A percentile compares a stretch with the other conserved stretches of the same genome.
phyloP scores from a whole-genome alignment of 2,329 filamentous ascomycete genomes.

The Colletotrichum caudatum region DNA sequence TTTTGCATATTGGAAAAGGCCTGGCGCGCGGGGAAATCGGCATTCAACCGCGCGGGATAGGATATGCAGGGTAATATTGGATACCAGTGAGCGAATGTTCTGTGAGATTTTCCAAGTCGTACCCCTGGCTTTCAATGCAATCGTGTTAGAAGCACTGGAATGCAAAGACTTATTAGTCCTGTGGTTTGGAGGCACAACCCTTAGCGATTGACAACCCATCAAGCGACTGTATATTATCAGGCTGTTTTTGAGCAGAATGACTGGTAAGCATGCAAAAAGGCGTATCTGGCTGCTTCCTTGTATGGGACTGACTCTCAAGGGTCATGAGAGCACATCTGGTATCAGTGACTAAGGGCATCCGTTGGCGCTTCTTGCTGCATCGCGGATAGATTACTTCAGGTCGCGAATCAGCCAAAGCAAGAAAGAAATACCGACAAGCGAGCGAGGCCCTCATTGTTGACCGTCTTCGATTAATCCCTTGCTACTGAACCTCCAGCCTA shows the following conservation, averaged over 20 bases:
- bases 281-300: background rate
- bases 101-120: background rate
- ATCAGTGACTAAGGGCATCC: background rate
- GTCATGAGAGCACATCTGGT: background rate
- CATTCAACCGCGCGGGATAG: background rate
- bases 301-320: background rate
- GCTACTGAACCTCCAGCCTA: background rate
- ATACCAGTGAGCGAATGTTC: conserved; percentile 2
- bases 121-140: background rate
- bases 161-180: background rate
- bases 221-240: background rate
- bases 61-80: no score
- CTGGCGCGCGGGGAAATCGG: background rate
- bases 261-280: accelerated
- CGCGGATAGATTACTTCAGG: background rate
- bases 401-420: background rate
- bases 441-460: no score
- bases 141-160: background rate
- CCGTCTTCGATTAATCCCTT: background rate
- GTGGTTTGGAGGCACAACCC: background rate
- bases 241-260: background rate
- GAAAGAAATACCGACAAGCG: no score
- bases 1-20: no score
- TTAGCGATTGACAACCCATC: background rate
- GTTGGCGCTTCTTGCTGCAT: no score